Evolutionary conservation across 345 rosid species (phyloP).

Genomic region (Euphorbia tirucalli): DNA sequence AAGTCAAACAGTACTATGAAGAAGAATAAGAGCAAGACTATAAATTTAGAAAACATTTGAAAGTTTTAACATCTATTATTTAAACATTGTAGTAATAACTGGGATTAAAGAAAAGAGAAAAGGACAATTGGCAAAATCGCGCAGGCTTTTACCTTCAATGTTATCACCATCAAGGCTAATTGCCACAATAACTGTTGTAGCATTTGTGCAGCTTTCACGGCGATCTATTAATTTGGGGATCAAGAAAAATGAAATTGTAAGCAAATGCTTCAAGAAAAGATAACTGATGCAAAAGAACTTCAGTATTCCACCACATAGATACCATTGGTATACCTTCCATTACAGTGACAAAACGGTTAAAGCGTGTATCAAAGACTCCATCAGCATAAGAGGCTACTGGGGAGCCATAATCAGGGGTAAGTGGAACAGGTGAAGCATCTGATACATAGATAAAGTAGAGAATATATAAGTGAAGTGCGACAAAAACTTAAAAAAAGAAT

Average conservation of each 20-base stretch:
- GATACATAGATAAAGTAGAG: constrained; percentile 15
- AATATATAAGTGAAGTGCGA: constrained; percentile 15
- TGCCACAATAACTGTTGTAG: constrained; percentile 54
- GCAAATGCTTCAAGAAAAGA: not conserved
- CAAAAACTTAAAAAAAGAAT: not conserved
- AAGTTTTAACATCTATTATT: not conserved
- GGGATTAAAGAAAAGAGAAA: not conserved
- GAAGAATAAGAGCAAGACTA: not conserved
- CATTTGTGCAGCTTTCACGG: constrained; percentile 49
- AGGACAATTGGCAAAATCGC: not conserved
- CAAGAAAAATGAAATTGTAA: not conserved
- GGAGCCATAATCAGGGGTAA: constrained; percentile 79
- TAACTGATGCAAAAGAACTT: not conserved
- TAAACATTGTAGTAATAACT: not conserved
- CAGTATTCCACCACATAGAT: not conserved
- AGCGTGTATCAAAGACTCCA: constrained; percentile 71
- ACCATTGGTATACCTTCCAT: constrained; percentile 63
- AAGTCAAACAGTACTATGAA: not conserved
- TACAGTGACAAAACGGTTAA: constrained; percentile 64
- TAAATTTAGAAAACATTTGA: not conserved
- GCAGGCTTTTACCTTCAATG: constrained; percentile 47
- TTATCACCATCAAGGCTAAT: constrained; percentile 41
- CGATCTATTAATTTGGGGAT: constrained; percentile 48
- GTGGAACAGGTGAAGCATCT: constrained; percentile 60
- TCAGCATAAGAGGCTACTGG: constrained; percentile 73